These are phyloP conservation scores for Actinomucor elegans DNA, from an alignment of 371 early-diverging fungal species.

Conservation along the genomic window DNA sequence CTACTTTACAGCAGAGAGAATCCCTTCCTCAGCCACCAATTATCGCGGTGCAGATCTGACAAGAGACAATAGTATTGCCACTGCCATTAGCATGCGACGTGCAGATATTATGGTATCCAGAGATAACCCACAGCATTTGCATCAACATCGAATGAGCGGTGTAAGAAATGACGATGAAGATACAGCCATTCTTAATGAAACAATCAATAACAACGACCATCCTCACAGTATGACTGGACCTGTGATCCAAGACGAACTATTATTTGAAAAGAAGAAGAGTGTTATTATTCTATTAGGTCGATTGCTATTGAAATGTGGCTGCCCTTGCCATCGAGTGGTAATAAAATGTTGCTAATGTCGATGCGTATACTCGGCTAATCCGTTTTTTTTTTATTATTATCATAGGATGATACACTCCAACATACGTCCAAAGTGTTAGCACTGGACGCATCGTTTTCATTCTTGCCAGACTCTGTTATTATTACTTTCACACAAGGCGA, in stretches of 20 bases:
- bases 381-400: neutral
- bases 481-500: conserved; percentile 24
- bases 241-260: conserved; percentile 1
- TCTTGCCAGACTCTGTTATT: conserved; percentile 43
- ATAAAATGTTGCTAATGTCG: too few species aligned
- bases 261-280: conserved; percentile 35
- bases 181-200: neutral
- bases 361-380: too few species aligned
- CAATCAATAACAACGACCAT: neutral
- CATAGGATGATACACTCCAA: conserved; percentile 42
- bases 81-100: conserved; percentile 25
- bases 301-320: conserved; percentile 39
- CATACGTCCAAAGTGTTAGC: conserved; percentile 28
- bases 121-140: conserved; percentile 27
- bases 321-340: conserved; percentile 48
- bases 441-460: conserved; percentile 34
- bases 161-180: conserved; percentile 4
- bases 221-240: neutral
- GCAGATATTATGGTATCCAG: conserved; percentile 27
- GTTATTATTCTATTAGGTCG: conserved; percentile 32
- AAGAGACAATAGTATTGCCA: conserved; percentile 25
- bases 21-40: neutral
- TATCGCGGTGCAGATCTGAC: neutral
- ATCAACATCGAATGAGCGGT: conserved; percentile 10
- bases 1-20: neutral